A percentile compares a stretch with the other conserved stretches of the same genome.
phyloP scores from a whole-genome alignment of 2,329 filamentous ascomycete species.

The Dendryphion nanum region DNA sequence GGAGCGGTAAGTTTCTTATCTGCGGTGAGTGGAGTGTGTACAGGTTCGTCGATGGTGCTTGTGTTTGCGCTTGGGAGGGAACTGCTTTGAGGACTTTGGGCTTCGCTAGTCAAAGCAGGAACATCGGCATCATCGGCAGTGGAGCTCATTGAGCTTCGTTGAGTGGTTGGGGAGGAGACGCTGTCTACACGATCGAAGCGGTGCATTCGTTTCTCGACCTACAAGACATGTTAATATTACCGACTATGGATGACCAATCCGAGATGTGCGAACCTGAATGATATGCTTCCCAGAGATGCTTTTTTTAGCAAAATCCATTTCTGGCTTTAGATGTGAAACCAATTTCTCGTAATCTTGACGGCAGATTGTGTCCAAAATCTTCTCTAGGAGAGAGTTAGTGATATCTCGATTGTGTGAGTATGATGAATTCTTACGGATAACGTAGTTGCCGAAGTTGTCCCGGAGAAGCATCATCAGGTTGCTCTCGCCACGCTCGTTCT shows the following conservation, averaged over 20 bases:
- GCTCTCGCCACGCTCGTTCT: conserved; percentile 63
- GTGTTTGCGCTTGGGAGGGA: conserved; percentile 63
- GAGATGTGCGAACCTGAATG: conserved; percentile 35
- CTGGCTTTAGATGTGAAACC: conserved; percentile 42
- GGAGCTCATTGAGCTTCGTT: conserved; percentile 15
- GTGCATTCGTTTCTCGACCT: conserved; percentile 52
- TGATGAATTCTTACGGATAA: conserved; percentile 71
- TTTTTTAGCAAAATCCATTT: conserved; percentile 46
- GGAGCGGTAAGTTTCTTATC: conserved; percentile 13
- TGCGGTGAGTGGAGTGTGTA: conserved; percentile 20
- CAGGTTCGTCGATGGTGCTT: conserved; percentile 52
- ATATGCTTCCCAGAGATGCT: conserved; percentile 44
- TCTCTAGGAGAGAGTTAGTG: conserved; percentile 59
- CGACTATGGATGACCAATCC: neutral
- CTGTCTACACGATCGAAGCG: conserved; percentile 36
- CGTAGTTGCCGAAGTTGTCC: conserved; percentile 93
- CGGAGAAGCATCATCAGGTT: conserved; percentile 77
- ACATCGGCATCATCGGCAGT: conserved; percentile 37
- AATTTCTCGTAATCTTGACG: conserved; percentile 44
- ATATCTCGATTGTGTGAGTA: neutral
- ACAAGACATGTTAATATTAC: neutral
- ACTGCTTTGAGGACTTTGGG: conserved; percentile 67
- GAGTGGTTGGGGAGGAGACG: conserved; percentile 20
- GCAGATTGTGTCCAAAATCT: conserved; percentile 60
- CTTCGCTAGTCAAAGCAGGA: conserved; percentile 67